phyloP scores from a whole-genome alignment of 306 rosid genomes.

The Cucurbita maxima region DNA sequence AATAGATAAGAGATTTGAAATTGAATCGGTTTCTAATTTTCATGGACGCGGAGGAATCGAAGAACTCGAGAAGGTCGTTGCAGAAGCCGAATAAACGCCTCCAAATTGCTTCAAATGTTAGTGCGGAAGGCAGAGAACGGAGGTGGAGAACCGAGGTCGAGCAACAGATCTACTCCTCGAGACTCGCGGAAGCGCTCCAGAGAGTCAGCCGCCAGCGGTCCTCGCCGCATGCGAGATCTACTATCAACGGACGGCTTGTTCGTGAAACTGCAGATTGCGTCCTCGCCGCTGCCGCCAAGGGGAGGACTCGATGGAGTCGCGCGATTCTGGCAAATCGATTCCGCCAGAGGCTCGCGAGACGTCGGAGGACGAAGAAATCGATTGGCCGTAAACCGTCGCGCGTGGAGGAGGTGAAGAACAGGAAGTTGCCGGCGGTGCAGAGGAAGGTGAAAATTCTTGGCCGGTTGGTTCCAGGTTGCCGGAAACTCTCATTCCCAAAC shows the following conservation, averaged over 20 bases:
- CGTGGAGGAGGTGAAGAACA: slow-evolving; percentile 11
- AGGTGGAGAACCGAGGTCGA: slow-evolving; percentile 57
- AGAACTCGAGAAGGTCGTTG: neutral
- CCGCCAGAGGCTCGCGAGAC: slow-evolving; percentile 16
- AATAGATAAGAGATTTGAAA: neutral
- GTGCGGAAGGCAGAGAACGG: neutral
- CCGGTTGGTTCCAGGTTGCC: slow-evolving; percentile 85
- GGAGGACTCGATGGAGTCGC: slow-evolving; percentile 83
- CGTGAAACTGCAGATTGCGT: slow-evolving; percentile 56
- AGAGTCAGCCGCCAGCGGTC: slow-evolving; percentile 21
- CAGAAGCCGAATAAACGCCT: slow-evolving; percentile 25
- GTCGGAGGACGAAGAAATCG: slow-evolving; percentile 25
- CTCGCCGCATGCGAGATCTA: slow-evolving; percentile 2
- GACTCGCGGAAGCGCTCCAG: slow-evolving; percentile 47
- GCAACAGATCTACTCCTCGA: slow-evolving; percentile 60
- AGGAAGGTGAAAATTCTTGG: slow-evolving; percentile 47
- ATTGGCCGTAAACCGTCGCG: slow-evolving; percentile 17
- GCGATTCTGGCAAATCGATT: slow-evolving; percentile 54
- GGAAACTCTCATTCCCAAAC: slow-evolving; percentile 51
- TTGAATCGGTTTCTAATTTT: neutral
- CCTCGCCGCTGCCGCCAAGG: slow-evolving; percentile 55
- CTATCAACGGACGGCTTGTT: slow-evolving; percentile 12
- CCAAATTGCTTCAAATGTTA: slow-evolving; percentile 13
- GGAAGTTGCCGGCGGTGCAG: slow-evolving; percentile 31
- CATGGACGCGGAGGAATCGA: slow-evolving; percentile 6